Base-by-base conservation (phyloP, 2,329 filamentous ascomycete genomes). In the Diaporthe vaccinii region DNA sequence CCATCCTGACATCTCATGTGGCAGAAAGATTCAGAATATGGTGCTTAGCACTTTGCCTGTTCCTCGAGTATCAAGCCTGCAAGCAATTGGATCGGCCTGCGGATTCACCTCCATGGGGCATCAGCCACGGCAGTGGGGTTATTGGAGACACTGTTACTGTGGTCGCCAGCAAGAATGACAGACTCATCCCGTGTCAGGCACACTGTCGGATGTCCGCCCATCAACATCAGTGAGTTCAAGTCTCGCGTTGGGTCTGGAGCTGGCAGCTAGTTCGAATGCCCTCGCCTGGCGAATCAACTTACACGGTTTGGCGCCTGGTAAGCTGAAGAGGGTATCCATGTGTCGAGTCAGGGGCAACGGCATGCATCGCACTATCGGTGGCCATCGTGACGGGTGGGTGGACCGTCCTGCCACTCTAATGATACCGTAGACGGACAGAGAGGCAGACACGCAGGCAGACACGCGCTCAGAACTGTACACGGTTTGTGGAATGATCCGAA, bases 221-320 rank as follows among this genome's bases (percentile, higher is more conserved):
- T 55, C 31, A n/a, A 20, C 2, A 39, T 53, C 44, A 36, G 7
- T 25, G 17, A 59, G 28, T 12, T 44, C 31, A 17, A 17, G 22
- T 36, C 57, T 28, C 7, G 34, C 12, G 28, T 12, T 51, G 55
- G 36, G 57, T 15, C 55, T 59, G 15, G 15, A 31, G 53, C 25
- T 28, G 14, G 25, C 22, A 71, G 14, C 31, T 71, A 41, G 70
- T 34, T 41, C 17, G 36, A 17, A 22, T 44, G 25, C 34, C 39
- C 49, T 28, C 25, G 22, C 44, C 70, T 62, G 46, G 25, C 70
- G 70, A 73, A 73, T 73, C 70, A 73, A 65, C 70, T 73, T 73
- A 73, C 58, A 73, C 34, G 57, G 70, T 72, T 72, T 72, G 31
- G 49, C 59, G 31, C 31, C 44, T 53, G 31, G 44, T 53, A 31